Conservation (phyloP, 352 stramenopile species). For the Phytophthora pini region DNA sequence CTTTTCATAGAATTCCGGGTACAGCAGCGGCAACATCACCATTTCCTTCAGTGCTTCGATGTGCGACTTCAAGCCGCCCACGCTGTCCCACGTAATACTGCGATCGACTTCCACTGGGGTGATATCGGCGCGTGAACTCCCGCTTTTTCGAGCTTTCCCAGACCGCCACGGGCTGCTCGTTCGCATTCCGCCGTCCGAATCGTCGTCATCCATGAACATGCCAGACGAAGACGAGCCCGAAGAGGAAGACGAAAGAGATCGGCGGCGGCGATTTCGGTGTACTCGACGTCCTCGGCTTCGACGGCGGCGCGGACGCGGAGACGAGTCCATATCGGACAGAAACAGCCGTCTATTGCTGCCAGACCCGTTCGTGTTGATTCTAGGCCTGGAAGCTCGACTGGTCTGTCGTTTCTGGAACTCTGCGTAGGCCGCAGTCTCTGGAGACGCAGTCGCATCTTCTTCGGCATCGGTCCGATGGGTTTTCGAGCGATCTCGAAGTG, state of each 20-base stretch:
- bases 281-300: slow-evolving; percentile 26
- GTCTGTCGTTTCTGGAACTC: slow-evolving; percentile 76
- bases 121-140: slow-evolving; percentile 74
- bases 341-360: slow-evolving; percentile 38
- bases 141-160: slow-evolving; percentile 44
- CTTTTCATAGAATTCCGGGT: slow-evolving; percentile 93
- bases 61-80: slow-evolving; percentile 86
- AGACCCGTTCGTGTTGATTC: slow-evolving; percentile 27
- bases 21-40: slow-evolving; percentile 93
- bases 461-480: slow-evolving; percentile 44
- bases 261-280: slow-evolving; percentile 35
- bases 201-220: slow-evolving; percentile 63
- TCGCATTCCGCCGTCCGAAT: slow-evolving; percentile 77
- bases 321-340: slow-evolving; percentile 32
- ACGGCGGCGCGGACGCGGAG: slow-evolving; percentile 28
- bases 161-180: slow-evolving; percentile 41
- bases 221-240: slow-evolving; percentile 58
- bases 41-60: slow-evolving; percentile 94
- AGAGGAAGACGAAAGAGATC: slow-evolving; percentile 55
- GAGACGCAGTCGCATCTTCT: slow-evolving; percentile 38
- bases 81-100: slow-evolving; percentile 86
- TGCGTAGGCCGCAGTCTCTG: slow-evolving; percentile 52
- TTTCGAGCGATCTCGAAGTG: slow-evolving; percentile 77
- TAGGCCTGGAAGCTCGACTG: slow-evolving; percentile 32
- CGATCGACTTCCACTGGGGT: slow-evolving; percentile 83